Conservation (phyloP, 371 early-diverging fungal genomes). For the Cladochytrium tenue region DNA sequence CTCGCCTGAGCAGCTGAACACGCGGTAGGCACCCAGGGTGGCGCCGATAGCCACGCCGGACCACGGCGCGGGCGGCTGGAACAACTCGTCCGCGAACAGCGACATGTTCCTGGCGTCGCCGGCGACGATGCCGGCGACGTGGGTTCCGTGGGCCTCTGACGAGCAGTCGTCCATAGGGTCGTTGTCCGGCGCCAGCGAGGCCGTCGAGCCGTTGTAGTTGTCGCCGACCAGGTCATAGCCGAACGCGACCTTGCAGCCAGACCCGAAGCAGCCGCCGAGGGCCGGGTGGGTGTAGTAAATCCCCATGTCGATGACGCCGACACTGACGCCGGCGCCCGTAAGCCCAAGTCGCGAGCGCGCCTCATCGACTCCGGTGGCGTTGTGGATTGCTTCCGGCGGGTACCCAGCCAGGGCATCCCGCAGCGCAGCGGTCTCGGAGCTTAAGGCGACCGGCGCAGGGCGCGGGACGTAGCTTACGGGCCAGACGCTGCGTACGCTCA, state of each 20-base stretch:
- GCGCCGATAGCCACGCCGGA: conserved; percentile 42
- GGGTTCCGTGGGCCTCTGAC: conserved; percentile 58
- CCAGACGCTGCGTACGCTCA: neutral
- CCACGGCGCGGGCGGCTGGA: conserved; percentile 16
- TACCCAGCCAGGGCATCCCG: neutral
- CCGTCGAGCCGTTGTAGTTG: conserved; percentile 12
- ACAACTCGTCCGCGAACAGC: conserved; percentile 3
- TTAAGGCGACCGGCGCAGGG: neutral
- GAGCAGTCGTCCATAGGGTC: conserved; percentile 59
- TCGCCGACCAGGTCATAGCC: conserved; percentile 62
- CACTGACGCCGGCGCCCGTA: conserved; percentile 39
- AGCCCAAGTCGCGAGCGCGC: conserved; percentile 18
- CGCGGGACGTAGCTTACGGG: neutral
- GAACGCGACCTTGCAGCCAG: conserved; percentile 57
- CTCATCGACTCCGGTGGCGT: conserved; percentile 3
- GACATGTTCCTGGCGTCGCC: conserved; percentile 33
- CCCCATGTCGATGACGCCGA: conserved; percentile 58
- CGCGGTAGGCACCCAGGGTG: conserved; percentile 34
- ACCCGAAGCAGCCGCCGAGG: conserved; percentile 70
- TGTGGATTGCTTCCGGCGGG: neutral
- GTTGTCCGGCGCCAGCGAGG: conserved; percentile 36
- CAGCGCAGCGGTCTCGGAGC: neutral
- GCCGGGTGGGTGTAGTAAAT: conserved; percentile 73
- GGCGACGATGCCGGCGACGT: conserved; percentile 64
- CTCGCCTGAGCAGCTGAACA: conserved; percentile 68